These are phyloP conservation scores for Climacium dendroides DNA, from an alignment of 225 moss, liverwort and hornwort genomes.

Conservation along the genomic window DNA sequence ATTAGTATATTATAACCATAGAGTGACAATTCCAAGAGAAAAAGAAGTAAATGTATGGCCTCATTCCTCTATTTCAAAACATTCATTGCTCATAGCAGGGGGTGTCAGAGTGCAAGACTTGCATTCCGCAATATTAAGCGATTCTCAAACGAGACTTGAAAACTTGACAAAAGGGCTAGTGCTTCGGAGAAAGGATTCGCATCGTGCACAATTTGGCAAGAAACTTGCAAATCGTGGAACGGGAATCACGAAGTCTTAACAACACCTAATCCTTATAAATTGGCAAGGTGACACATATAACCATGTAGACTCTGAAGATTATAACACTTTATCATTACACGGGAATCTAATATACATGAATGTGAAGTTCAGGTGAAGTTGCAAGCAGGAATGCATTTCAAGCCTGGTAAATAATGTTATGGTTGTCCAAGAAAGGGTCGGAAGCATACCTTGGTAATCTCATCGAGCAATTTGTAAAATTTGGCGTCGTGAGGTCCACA, in stretches of 20 bases:
- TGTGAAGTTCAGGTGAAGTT: neutral
- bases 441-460: conserved; percentile 56
- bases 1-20: neutral
- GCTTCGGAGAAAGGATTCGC: neutral
- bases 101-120: neutral
- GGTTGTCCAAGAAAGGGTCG: neutral
- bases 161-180: too few relatives aligned
- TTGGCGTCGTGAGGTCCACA: conserved; percentile 84
- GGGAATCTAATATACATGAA: neutral
- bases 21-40: neutral
- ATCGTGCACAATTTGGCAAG: neutral
- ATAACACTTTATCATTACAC: neutral
- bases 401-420: neutral
- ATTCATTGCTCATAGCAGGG: neutral
- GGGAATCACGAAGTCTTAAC: neutral
- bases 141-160: neutral
- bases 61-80: neutral
- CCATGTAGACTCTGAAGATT: neutral
- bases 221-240: neutral
- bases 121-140: neutral
- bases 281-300: neutral
- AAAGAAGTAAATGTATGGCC: neutral
- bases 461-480: conserved; percentile 84
- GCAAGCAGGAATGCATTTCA: neutral
- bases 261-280: neutral